These are phyloP conservation scores for Cucurbita ficifolia DNA, from an alignment of 306 rosid species.

Conservation along the genomic window DNA sequence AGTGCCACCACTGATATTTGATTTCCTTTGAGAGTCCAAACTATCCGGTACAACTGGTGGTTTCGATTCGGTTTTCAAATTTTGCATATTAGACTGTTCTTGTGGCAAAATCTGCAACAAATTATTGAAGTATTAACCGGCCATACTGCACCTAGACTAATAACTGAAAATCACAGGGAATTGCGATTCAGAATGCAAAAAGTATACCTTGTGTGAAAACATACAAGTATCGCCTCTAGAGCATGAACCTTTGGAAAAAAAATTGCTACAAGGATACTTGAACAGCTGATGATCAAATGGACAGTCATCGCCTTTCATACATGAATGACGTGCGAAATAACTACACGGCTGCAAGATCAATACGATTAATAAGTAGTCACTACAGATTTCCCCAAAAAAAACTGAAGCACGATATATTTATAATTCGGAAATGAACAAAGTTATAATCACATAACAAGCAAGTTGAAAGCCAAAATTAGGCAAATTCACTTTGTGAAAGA, in stretches of 20 bases:
- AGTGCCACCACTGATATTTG: slow-evolving; percentile 12
- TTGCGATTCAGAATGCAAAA: slow-evolving; percentile 2
- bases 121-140: slow-evolving; percentile 1
- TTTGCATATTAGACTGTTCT: slow-evolving; percentile 24
- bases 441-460: background rate
- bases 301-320: slow-evolving; percentile 93
- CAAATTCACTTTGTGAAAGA: background rate
- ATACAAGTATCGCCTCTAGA: slow-evolving; percentile 50
- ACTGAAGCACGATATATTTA: background rate
- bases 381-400: background rate
- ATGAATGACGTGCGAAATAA: slow-evolving; percentile 49
- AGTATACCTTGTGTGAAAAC: slow-evolving; percentile 73
- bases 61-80: slow-evolving; percentile 25
- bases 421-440: background rate
- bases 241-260: slow-evolving; percentile 52
- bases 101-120: slow-evolving; percentile 32
- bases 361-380: background rate
- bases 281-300: slow-evolving; percentile 76
- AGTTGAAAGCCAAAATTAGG: background rate
- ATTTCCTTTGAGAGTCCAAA: slow-evolving; percentile 20
- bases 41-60: slow-evolving; percentile 11
- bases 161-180: background rate
- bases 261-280: slow-evolving; percentile 62
- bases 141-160: background rate
- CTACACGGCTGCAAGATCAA: slow-evolving; percentile 58